phyloP scores from a whole-genome alignment of 2,329 filamentous ascomycete genomes.

The Blastomyces silverae region DNA sequence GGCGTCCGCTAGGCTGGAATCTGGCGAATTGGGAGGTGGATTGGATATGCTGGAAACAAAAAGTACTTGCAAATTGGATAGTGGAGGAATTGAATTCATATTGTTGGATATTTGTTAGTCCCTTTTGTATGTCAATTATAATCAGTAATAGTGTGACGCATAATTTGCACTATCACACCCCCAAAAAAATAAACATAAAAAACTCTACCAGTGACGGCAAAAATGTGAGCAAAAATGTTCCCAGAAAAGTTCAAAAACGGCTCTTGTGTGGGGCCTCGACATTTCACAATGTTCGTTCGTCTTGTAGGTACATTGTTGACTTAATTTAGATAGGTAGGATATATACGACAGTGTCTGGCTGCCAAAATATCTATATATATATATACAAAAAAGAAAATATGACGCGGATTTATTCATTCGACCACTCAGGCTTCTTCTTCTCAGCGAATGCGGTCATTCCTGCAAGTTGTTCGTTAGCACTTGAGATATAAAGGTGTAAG shows the following conservation, averaged over 20 bases:
- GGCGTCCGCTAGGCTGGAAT: slow-evolving; percentile 4
- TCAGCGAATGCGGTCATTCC: slow-evolving; percentile 87
- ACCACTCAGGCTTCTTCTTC: slow-evolving; percentile 92
- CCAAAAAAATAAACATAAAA: neutral
- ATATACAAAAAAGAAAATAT: slow-evolving; percentile 1
- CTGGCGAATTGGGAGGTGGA: neutral
- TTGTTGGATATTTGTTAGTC: neutral
- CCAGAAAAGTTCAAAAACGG: neutral
- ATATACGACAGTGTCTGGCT: neutral
- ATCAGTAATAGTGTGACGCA: neutral
- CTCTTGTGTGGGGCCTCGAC: neutral
- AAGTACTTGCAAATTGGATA: slow-evolving; percentile 7
- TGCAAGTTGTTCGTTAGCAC: slow-evolving; percentile 22
- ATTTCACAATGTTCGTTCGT: neutral
- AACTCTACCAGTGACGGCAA: neutral
- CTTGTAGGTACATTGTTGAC: neutral
- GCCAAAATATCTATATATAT: slow-evolving; percentile 10
- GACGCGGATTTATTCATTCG: slow-evolving; percentile 54
- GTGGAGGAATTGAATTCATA: neutral
- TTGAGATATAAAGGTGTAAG: slow-evolving; percentile 7
- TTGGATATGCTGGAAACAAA: slow-evolving; percentile 1
- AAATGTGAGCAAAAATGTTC: neutral
- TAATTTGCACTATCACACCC: neutral
- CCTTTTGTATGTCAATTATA: neutral
- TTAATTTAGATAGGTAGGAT: slow-evolving; percentile 1